Percentiles rank a stretch among this genome's conserved stretches.
phyloP scores from a whole-genome alignment of 2,329 filamentous ascomycete species.

The Geosmithia morbida region DNA sequence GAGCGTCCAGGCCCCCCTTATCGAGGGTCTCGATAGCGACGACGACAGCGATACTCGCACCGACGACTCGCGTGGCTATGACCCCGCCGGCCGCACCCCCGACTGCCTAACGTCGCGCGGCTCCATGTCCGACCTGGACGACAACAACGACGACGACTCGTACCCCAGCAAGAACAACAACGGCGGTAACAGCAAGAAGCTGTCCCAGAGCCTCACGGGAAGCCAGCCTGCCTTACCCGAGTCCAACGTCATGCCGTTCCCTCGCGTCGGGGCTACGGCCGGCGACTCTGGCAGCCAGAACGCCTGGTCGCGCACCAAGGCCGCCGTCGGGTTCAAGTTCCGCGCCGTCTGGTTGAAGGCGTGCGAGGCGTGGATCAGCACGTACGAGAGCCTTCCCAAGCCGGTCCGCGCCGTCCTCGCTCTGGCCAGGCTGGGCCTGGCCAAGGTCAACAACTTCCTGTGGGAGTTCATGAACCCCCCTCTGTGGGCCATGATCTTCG shows the following conservation, averaged over 20 bases:
- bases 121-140: slow-evolving; percentile 33
- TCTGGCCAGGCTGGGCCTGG: slow-evolving; percentile 6
- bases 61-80: slow-evolving; percentile 31
- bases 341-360: slow-evolving; percentile 8
- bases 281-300: slow-evolving; percentile 40
- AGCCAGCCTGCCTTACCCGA: slow-evolving; percentile 47
- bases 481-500: slow-evolving; percentile 79
- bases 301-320: slow-evolving; percentile 19
- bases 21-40: slow-evolving; percentile 18
- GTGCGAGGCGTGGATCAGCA: slow-evolving; percentile 10
- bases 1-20: slow-evolving; percentile 27
- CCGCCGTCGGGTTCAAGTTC: slow-evolving; percentile 15
- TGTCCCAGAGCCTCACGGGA: slow-evolving; percentile 11
- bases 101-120: slow-evolving; percentile 32
- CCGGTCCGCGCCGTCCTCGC: slow-evolving; percentile 16
- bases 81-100: slow-evolving; percentile 42
- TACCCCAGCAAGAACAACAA: slow-evolving; percentile 14
- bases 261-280: slow-evolving; percentile 32
- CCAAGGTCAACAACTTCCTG: slow-evolving; percentile 42
- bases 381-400: slow-evolving; percentile 17
- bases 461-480: slow-evolving; percentile 93
- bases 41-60: slow-evolving; percentile 15
- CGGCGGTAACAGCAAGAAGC: slow-evolving; percentile 3
- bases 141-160: slow-evolving; percentile 20
- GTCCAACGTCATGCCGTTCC: slow-evolving; percentile 21